These are phyloP conservation scores for Chaetomium globosum DNA, from an alignment of 2,329 filamentous ascomycete genomes.

Conservation along the genomic window DNA sequence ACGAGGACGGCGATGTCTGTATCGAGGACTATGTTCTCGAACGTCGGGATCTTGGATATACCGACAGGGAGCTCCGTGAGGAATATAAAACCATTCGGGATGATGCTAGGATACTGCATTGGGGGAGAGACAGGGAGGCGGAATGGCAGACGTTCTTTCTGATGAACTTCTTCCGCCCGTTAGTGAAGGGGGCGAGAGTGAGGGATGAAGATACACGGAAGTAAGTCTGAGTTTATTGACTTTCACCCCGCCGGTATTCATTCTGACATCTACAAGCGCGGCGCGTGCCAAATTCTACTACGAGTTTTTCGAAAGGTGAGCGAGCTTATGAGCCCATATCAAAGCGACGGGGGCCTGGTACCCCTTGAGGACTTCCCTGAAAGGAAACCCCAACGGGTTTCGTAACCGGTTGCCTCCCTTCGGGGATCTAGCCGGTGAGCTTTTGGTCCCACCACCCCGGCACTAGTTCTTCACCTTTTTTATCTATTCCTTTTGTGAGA, in stretches of 20 bases:
- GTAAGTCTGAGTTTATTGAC: background rate
- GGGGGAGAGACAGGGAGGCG: constrained; percentile 7
- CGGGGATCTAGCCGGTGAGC: too few species aligned
- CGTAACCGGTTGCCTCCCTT: too few species aligned
- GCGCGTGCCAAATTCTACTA: constrained; percentile 9
- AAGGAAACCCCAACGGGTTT: too few species aligned
- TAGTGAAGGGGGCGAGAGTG: background rate
- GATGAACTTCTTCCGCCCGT: constrained; percentile 1
- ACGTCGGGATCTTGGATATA: background rate
- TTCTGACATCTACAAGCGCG: background rate
- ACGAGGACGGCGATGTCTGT: background rate
- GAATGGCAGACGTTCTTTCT: constrained; percentile 9
- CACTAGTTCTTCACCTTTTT: too few species aligned
- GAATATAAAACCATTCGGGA: background rate
- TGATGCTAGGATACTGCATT: background rate
- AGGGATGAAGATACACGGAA: constrained; percentile 5
- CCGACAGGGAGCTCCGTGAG: background rate
- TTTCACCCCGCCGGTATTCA: background rate
- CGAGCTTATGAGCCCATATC: background rate
- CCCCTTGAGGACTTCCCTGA: too few species aligned
- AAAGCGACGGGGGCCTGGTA: background rate
- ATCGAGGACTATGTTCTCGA: background rate
- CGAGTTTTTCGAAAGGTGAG: constrained; percentile 8
- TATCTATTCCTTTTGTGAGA: too few species aligned
- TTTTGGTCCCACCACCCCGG: too few species aligned